These are phyloP conservation scores for Penicillium argentinense DNA, from an alignment of 495 filamentous ascomycete species.

Conservation along the genomic window DNA sequence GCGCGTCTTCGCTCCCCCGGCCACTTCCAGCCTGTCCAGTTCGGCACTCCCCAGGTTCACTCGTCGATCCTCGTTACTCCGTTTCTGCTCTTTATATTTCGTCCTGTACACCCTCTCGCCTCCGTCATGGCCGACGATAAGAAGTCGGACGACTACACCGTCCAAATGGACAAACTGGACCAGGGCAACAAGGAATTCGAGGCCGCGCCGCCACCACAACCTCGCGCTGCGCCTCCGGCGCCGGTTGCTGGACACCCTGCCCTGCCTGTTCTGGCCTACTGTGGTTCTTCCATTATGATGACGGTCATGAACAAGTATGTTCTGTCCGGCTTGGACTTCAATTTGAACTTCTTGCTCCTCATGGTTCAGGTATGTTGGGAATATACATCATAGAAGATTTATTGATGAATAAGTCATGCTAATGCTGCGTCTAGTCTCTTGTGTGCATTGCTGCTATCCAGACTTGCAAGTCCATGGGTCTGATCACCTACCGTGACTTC, in stretches of 20 bases:
- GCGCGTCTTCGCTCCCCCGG: not conserved
- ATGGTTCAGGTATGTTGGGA: constrained; percentile 74
- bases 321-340: constrained; percentile 85
- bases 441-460: constrained; percentile 92
- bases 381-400: not conserved
- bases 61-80: constrained; percentile 1
- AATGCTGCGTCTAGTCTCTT: constrained; percentile 76
- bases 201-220: constrained; percentile 40
- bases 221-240: constrained; percentile 29
- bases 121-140: constrained; percentile 72
- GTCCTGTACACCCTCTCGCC: constrained; percentile 1
- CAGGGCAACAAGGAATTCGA: constrained; percentile 58
- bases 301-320: constrained; percentile 99
- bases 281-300: constrained; percentile 94
- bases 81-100: constrained; percentile 3
- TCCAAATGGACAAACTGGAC: constrained; percentile 70
- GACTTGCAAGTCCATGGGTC: constrained; percentile 73
- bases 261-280: constrained; percentile 86
- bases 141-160: constrained; percentile 76
- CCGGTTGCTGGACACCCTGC: constrained; percentile 66
- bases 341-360: constrained; percentile 95
- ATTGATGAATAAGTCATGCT: no score
- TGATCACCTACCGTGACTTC: constrained; percentile 90
- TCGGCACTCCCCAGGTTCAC: not conserved
- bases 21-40: not conserved